Base-by-base conservation (phyloP, 1,284 basidiomycete genomes). In the Anthracocystis walkeri region DNA sequence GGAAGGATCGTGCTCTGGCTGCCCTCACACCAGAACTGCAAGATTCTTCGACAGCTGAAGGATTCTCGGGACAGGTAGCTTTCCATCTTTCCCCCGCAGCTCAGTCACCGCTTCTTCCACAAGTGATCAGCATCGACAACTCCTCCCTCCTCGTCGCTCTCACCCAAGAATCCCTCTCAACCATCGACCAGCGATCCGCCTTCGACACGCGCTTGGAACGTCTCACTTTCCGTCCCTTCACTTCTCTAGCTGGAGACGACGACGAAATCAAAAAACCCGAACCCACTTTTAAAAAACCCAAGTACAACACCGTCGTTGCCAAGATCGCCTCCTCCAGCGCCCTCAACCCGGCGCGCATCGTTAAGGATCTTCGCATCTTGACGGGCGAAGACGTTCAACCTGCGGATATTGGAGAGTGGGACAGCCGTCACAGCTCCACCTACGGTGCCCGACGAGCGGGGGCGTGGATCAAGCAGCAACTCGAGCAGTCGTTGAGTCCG, bases 351-450 rank as follows among this genome's bases (percentile, higher is more conserved):
- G 41, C 41, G 14, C 52, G 63, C 3, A 67, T 80, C 33, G 4
- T 60, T 7, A 35, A 55, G 8, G 77, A 77, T 31, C 65, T 74
- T 12, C 58, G 69, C 46, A 59, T 77, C 56, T 42, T 80, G 12
- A 77, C 71, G 0, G 77, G 67, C 27, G 79, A 80, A 58, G 67
- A 54, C 31, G 23, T 51, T 5, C 67, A 69, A 38, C 64, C 66
- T 2, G 38, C 38, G 6, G 38, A 60, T 2, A 33, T 64, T 12
- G 55, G 58, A 2, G 29, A 48, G 21, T 80, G 79, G 75, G 52
- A 65, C 33, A 59, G 54, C 3, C 53, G 79, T 18, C 77, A 80
- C 55, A 74, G 69, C 44, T 65, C 68, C 10, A 80, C 76, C 12
- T 71, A 58, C 45, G 77, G 77, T 7, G 76, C 74, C 0, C 44